These are phyloP conservation scores for Guadua angustifolia DNA, from an alignment of 176 grass and related monocot genomes.

Conservation along the genomic window DNA sequence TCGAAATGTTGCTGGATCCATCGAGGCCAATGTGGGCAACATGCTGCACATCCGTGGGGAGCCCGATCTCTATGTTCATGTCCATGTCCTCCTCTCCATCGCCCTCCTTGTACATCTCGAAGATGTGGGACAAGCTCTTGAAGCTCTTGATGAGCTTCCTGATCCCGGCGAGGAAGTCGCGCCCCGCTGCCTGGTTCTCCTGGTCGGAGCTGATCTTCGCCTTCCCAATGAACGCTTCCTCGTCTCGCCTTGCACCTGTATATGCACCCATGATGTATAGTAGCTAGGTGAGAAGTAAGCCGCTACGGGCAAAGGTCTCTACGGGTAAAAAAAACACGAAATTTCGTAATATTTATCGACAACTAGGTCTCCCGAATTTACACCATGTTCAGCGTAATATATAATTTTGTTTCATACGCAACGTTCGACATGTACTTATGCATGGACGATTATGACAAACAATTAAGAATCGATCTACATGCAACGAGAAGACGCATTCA, in stretches of 20 bases:
- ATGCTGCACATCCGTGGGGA: constrained; percentile 75
- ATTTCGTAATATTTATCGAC: background rate
- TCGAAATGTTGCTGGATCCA: constrained; percentile 44
- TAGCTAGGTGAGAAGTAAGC: background rate
- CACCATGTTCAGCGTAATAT: too few species aligned
- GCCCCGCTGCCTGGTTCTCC: constrained; percentile 12
- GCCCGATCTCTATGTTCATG: constrained; percentile 62
- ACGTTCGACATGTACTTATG: background rate
- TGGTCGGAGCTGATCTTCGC: background rate
- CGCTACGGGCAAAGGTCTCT: background rate
- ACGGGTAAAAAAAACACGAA: background rate
- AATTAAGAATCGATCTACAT: background rate
- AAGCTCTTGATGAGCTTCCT: constrained; percentile 78
- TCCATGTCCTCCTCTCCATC: constrained; percentile 39
- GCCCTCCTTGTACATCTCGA: constrained; percentile 50
- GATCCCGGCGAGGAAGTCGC: constrained; percentile 61
- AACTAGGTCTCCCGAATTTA: too few species aligned
- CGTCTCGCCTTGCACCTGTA: background rate
- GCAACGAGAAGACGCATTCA: background rate
- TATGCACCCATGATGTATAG: background rate
- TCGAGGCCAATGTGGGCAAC: constrained; percentile 76
- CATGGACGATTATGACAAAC: background rate
- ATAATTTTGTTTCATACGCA: too few species aligned
- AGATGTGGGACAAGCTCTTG: constrained; percentile 70
- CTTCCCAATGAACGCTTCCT: background rate